These are phyloP conservation scores for Podila epicladia DNA, from an alignment of 192 early-diverging fungal genomes.

Conservation along the genomic window DNA sequence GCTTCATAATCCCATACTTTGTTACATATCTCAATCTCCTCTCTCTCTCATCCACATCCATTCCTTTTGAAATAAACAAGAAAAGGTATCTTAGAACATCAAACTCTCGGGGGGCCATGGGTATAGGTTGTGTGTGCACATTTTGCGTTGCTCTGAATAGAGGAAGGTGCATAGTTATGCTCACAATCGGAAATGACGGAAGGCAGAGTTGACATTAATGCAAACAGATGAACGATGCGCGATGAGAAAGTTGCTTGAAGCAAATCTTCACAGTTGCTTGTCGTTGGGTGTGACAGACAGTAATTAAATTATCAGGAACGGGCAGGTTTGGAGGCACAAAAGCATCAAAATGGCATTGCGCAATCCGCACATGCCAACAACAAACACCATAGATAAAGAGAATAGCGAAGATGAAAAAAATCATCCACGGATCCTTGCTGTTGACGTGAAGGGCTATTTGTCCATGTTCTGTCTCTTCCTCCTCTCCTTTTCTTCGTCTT, in stretches of 20 bases:
- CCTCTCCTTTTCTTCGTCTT: too few species aligned
- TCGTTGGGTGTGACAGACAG: background rate
- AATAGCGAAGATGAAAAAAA: too few species aligned
- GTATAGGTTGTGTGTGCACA: background rate
- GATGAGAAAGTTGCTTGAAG: too few species aligned
- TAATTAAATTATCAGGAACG: background rate
- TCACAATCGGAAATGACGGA: too few species aligned
- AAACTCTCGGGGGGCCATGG: background rate
- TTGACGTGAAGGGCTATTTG: too few species aligned
- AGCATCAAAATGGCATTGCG: background rate
- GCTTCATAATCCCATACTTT: background rate
- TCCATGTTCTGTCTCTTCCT: too few species aligned
- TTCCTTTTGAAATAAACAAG: conserved; percentile 7
- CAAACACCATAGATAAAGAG: too few species aligned
- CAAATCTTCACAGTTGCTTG: background rate
- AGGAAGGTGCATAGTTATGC: too few species aligned
- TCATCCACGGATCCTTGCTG: too few species aligned
- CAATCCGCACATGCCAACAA: conserved; percentile 1
- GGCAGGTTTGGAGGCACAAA: background rate
- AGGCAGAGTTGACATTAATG: too few species aligned
- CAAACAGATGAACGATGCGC: too few species aligned
- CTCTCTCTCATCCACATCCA: conserved; percentile 10
- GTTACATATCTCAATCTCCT: background rate
- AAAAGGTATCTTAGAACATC: background rate
- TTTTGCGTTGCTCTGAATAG: too few species aligned